A percentile compares a stretch with the other conserved stretches of the same genome.
Conservation (phyloP, 108 stramenopile genomes). For the Poteriospumella lacustris region DNA sequence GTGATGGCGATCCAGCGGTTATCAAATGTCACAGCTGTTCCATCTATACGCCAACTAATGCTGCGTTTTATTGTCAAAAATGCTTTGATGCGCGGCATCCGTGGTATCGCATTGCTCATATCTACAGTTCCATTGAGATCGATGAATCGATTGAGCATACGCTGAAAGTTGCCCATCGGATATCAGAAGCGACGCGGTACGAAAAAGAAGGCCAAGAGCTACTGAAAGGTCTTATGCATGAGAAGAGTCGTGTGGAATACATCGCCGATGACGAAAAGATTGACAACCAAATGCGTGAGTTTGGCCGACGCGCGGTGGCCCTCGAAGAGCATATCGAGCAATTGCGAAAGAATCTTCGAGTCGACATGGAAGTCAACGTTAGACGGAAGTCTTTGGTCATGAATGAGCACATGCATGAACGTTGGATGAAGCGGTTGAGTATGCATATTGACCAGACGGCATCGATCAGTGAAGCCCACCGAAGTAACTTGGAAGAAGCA, state of each 20-base stretch:
- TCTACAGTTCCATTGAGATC: neutral
- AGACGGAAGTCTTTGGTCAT: neutral
- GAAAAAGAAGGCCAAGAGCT: neutral
- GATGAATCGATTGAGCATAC: slow-evolving; percentile 11
- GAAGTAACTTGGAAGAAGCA: too few relatives aligned
- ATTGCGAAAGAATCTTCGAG: neutral
- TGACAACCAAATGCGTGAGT: neutral
- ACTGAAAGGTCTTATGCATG: neutral
- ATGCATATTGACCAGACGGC: too few relatives aligned
- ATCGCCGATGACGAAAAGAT: neutral
- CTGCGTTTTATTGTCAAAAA: neutral
- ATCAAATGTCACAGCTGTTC: neutral
- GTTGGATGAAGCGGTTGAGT: too few relatives aligned
- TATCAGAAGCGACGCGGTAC: neutral
- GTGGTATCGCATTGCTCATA: neutral
- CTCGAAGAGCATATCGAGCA: neutral
- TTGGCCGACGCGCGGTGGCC: neutral
- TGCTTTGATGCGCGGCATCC: neutral
- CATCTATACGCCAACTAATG: neutral
- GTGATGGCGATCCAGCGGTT: neutral
- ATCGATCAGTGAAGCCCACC: too few relatives aligned
- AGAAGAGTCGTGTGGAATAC: neutral
- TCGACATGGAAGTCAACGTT: neutral
- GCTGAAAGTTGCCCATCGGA: neutral
- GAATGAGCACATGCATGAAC: neutral